Evolutionary conservation across 495 filamentous ascomycete species (phyloP).

Genomic region (Xylaria palmicola): DNA sequence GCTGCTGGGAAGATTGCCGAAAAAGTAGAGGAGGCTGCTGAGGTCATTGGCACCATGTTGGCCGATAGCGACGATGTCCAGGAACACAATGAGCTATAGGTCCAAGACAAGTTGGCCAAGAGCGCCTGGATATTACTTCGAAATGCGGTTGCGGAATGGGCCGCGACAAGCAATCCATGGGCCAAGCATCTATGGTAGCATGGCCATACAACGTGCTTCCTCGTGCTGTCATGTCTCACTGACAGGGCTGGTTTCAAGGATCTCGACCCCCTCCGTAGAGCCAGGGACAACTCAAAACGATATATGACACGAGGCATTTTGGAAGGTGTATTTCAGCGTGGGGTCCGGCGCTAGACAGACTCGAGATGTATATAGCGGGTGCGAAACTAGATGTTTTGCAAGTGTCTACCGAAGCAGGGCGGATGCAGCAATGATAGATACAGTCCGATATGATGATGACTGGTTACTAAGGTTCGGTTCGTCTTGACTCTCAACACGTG

Average conservation of each 20-base stretch:
- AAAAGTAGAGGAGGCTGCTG: conserved; percentile 43
- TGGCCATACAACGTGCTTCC: not conserved
- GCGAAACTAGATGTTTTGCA: too few relatives aligned
- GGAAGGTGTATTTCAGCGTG: not conserved
- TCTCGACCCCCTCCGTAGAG: not conserved
- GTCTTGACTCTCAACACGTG: too few relatives aligned
- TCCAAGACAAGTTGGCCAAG: not conserved
- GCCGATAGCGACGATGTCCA: conserved; percentile 51
- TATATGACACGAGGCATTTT: not conserved
- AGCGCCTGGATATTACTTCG: not conserved
- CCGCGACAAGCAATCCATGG: not conserved
- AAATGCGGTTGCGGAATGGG: not conserved
- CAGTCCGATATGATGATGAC: too few relatives aligned
- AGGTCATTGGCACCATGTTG: conserved; percentile 43
- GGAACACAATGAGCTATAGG: conserved; percentile 55
- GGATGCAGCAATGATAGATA: too few relatives aligned
- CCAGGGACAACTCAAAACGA: not conserved
- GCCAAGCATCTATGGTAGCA: not conserved
- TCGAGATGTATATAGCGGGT: not conserved
- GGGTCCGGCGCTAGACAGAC: not conserved
- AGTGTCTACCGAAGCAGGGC: too few relatives aligned
- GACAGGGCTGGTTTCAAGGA: not conserved
- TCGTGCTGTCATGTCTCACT: not conserved
- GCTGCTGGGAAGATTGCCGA: conserved; percentile 44
- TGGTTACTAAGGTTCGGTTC: too few relatives aligned